Evolutionary conservation across 1,284 basidiomycete genomes (phyloP).

Genomic region (Sporisorium reilianum): DNA sequence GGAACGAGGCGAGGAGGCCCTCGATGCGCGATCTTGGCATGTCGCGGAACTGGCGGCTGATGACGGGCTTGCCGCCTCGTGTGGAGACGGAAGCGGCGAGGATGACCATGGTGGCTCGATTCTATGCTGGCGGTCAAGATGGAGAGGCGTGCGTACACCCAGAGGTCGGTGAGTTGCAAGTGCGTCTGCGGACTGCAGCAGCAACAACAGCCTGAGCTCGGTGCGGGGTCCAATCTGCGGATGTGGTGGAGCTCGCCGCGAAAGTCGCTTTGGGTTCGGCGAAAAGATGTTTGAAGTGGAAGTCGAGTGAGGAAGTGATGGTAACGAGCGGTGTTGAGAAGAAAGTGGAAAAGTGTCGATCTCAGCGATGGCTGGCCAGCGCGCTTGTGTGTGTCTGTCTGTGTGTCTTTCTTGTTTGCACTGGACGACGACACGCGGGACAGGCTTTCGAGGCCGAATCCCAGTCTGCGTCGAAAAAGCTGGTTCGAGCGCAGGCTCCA

Average conservation of each 20-base stretch:
- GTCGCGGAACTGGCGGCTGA: slow-evolving; percentile 95
- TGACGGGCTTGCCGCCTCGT: slow-evolving; percentile 90
- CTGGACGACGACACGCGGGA: slow-evolving; percentile 16
- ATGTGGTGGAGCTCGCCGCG: too few relatives aligned
- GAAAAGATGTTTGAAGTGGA: too few relatives aligned
- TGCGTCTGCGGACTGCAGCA: too few relatives aligned
- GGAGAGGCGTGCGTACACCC: neutral
- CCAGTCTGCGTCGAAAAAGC: slow-evolving; percentile 13
- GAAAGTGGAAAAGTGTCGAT: slow-evolving; percentile 25
- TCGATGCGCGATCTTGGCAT: slow-evolving; percentile 93
- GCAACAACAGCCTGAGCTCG: neutral
- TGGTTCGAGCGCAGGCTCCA: slow-evolving; percentile 51
- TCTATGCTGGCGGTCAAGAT: neutral
- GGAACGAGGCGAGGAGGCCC: slow-evolving; percentile 94
- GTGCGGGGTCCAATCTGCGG: neutral
- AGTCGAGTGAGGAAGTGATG: neutral
- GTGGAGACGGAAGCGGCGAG: slow-evolving; percentile 93
- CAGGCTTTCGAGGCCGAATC: neutral
- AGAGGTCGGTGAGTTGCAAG: neutral
- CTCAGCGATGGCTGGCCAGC: slow-evolving; percentile 6
- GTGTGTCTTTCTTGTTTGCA: slow-evolving; percentile 10
- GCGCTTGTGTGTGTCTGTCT: slow-evolving; percentile 8
- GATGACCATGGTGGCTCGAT: slow-evolving; percentile 76
- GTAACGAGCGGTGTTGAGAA: slow-evolving; percentile 13
- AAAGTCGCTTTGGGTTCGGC: neutral